Evolutionary conservation across 1,284 basidiomycete species (phyloP).

Genomic region (Cystobasidium slooffiae): DNA sequence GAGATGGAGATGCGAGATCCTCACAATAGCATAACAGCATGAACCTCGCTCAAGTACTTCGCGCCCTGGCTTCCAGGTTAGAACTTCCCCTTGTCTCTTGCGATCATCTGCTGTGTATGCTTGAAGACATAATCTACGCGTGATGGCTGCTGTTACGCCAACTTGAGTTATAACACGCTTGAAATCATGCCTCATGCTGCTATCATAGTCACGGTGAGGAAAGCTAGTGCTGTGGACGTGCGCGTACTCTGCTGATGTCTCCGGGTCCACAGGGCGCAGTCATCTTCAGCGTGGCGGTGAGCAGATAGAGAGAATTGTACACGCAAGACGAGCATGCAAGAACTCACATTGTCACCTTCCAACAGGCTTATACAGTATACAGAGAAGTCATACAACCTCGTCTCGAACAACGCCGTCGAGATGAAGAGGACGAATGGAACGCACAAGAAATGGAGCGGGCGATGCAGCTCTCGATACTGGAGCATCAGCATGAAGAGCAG

Average conservation of each 20-base stretch:
- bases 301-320: background rate
- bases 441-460: conserved; percentile 14
- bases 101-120: no score
- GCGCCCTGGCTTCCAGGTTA: no score
- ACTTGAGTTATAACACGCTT: no score
- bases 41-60: no score
- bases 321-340: background rate
- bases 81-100: no score
- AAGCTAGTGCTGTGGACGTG: background rate
- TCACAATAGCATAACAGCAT: no score
- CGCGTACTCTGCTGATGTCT: background rate
- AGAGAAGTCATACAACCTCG: conserved; percentile 18
- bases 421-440: conserved; percentile 20
- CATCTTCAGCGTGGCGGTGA: conserved; percentile 10
- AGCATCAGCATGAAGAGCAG: conserved; percentile 19
- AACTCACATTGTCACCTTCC: background rate
- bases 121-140: no score
- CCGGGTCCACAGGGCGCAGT: background rate
- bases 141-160: no score
- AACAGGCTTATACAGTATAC: conserved; percentile 11
- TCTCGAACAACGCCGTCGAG: conserved; percentile 21
- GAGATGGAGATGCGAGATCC: no score
- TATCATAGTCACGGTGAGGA: conserved; percentile 20
- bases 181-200: conserved; percentile 34
- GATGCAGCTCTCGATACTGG: conserved; percentile 15